A percentile compares a stretch with the other conserved stretches of the same genome.
These are phyloP conservation scores for Cephalotrichum gorgonifer DNA, from an alignment of 2,329 filamentous ascomycete species.

Conservation along the genomic window DNA sequence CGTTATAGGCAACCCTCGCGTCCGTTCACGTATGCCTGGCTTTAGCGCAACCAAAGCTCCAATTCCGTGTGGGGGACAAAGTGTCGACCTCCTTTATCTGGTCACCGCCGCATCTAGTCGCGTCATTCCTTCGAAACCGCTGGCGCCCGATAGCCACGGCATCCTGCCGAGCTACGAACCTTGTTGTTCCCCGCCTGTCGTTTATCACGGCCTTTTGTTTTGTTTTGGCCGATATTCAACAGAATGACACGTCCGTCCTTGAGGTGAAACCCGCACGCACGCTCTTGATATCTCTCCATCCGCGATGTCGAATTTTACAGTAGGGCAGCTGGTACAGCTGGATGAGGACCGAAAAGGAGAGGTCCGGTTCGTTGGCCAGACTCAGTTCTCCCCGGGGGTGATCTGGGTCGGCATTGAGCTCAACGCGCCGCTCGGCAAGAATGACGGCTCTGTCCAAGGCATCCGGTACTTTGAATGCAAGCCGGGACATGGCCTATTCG, in stretches of 20 bases:
- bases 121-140: not conserved
- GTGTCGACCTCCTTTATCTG: no score
- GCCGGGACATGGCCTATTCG: constrained; percentile 73
- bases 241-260: not conserved
- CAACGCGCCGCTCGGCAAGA: constrained; percentile 74
- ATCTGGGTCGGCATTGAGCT: constrained; percentile 89
- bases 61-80: no score
- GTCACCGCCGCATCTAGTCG: not conserved
- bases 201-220: not conserved
- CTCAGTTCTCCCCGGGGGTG: constrained; percentile 63
- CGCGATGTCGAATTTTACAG: constrained; percentile 46
- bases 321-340: constrained; percentile 70
- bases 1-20: no score
- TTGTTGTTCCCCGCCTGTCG: not conserved
- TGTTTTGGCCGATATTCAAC: not conserved
- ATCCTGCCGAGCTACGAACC: not conserved
- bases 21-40: no score
- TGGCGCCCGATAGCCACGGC: not conserved
- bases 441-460: constrained; percentile 84
- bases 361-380: constrained; percentile 72
- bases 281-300: not conserved
- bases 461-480: constrained; percentile 80
- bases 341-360: constrained; percentile 66
- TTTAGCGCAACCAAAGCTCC: no score
- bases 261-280: not conserved